Evolutionary conservation across 2,329 filamentous ascomycete species (phyloP).

Genomic region (Pyricularia sp.): DNA sequence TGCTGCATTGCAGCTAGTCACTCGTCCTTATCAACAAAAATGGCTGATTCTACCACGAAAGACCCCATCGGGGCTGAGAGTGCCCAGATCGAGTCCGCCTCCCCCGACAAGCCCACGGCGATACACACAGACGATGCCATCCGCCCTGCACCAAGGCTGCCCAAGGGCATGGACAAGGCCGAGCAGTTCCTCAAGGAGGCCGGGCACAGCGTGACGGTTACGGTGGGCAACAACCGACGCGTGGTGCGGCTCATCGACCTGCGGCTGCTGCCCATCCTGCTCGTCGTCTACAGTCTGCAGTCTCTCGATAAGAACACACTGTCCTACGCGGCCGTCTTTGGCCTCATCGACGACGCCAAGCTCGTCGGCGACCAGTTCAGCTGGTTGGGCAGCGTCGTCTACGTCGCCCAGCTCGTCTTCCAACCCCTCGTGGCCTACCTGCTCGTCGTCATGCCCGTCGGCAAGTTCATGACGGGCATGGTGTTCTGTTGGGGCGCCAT

Average conservation of each 20-base stretch:
- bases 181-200: conserved; percentile 6
- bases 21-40: background rate
- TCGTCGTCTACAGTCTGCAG: conserved; percentile 15
- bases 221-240: conserved; percentile 39
- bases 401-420: conserved; percentile 21
- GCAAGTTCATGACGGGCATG: conserved; percentile 14
- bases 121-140: conserved; percentile 1
- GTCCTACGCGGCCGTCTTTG: conserved; percentile 14
- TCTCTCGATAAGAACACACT: conserved; percentile 14
- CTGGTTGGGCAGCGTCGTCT: conserved; percentile 24
- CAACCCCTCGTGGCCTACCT: conserved; percentile 15
- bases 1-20: background rate
- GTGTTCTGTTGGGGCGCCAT: conserved; percentile 16
- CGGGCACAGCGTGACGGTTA: conserved; percentile 28
- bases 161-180: conserved; percentile 5
- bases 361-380: conserved; percentile 13
- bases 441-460: conserved; percentile 16
- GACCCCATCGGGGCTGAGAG: background rate
- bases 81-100: background rate
- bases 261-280: conserved; percentile 34
- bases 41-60: background rate
- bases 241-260: conserved; percentile 42
- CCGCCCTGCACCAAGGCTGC: background rate
- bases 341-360: conserved; percentile 10
- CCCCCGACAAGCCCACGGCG: background rate